Base-by-base conservation (phyloP, 2,329 filamentous ascomycete genomes). In the Tricladium varicosporioides region DNA sequence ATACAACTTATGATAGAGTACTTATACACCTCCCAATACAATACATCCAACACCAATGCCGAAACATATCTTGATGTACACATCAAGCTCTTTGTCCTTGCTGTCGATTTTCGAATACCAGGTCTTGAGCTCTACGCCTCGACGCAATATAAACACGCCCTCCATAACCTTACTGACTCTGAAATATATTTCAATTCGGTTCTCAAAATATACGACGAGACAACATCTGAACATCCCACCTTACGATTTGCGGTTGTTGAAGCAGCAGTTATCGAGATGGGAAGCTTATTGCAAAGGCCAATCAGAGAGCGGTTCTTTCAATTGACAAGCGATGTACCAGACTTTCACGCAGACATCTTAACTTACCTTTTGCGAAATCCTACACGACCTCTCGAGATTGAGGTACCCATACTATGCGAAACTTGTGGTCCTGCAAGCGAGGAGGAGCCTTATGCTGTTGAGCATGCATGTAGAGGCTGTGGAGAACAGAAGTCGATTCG, bases 1-100 rank as follows among this genome's bases (percentile, higher is more conserved):
- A 43, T 60, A 2, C 40, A 31, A 5, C 47, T 31, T 2, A 46
- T 63, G n/a, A 57, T 68, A 16, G 60, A 66, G 27, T 68, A 64
- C 45, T 57, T 68, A 13, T 68, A 68, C 48, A 60, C 59, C 5
- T 51, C 51, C 14, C 55, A 53, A 11, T 68, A 68, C 33, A 52
- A 51, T 0, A 44, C 48, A n/a, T 27, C 22, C 22, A 27, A 27
- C 3, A 33, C 40, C 11, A 42, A 60, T 32, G 2, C 15, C 16
- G 33, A 10, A 9, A 49, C 58, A 1, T 13, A 36, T 43, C 53
- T 65, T 33, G 5, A n/a, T 2, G 3, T 53, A 16, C 53, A 67
- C 50, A 53, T 62, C 51, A n/a, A 42, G 5, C 48, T 67, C 46
- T 67, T 63, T 48, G 18, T 48, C 14, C 50, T 67, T n/a, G 53